These are phyloP conservation scores for Sporothrix phasma DNA, from an alignment of 2,329 filamentous ascomycete species.

Conservation along the genomic window DNA sequence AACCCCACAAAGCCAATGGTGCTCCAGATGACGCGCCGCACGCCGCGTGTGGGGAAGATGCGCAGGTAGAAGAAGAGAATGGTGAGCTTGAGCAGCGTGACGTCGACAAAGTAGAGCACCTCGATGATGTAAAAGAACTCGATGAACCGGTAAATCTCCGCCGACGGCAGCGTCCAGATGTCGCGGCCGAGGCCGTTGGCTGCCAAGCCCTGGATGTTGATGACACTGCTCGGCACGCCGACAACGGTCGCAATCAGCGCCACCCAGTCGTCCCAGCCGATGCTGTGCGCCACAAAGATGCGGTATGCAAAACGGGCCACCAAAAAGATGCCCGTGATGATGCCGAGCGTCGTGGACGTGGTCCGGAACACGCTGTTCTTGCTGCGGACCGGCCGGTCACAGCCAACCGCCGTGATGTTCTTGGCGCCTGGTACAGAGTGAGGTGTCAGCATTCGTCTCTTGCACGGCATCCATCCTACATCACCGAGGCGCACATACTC, in stretches of 20 bases:
- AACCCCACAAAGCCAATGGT: conserved; percentile 32
- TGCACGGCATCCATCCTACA: not conserved
- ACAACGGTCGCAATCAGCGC: conserved; percentile 23
- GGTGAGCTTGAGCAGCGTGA: conserved; percentile 40
- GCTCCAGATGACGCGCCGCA: conserved; percentile 34
- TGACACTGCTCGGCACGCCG: conserved; percentile 24
- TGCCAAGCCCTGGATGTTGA: conserved; percentile 26
- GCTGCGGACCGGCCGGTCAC: conserved; percentile 21
- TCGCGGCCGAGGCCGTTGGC: conserved; percentile 39
- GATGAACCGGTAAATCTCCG: conserved; percentile 34
- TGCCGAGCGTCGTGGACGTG: conserved; percentile 25
- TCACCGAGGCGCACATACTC: conserved; percentile 12
- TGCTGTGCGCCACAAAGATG: conserved; percentile 25
- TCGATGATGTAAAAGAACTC: conserved; percentile 34
- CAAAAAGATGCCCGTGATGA: conserved; percentile 29
- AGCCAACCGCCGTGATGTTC: conserved; percentile 23
- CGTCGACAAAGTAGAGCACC: conserved; percentile 36
- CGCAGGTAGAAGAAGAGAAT: conserved; percentile 46
- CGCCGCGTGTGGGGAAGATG: conserved; percentile 36
- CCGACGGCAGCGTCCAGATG: conserved; percentile 37
- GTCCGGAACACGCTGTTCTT: conserved; percentile 27
- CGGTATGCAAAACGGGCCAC: conserved; percentile 29
- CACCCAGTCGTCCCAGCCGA: conserved; percentile 30
- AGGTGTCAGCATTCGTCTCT: conserved; percentile 3
- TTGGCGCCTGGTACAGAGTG: conserved; percentile 16